Evolutionary conservation across 106 monocot genomes (phyloP), one percentile per base, ranked within the genome.

Genomic region (Posidonia australis): DNA sequence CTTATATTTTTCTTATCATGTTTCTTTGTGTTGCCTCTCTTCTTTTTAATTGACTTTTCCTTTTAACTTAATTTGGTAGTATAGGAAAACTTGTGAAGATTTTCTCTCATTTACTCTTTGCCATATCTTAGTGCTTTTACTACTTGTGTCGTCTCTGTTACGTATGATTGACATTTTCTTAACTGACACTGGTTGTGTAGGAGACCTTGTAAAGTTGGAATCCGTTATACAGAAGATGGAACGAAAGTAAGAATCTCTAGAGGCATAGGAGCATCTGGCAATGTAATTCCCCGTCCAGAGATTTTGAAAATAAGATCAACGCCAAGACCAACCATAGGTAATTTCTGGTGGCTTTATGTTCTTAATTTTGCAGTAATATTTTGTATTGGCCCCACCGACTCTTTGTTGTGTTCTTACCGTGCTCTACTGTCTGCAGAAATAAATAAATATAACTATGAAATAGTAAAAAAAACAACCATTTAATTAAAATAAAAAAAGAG

Each of bases 271-370:
- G 82, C 86, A 63, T 96, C 94, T 32, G 90, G 90, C 54, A 49
- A 70, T 10, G 62, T 96, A 67, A 96, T 96, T 65, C 90, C 90
- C 47, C 84, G 94, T 1, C 90, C 94, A 54, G 94, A 96, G 76
- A 90, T 96, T 67, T 62, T 90, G 44, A 84, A 84, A 77, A 65
- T 77, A 63, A 90, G 94, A 74, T 69, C 74, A 63, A 87, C 84
- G 63, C 87, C 90, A 58, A 81, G 94, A 74, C 94, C 94, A 62
- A 84, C 66, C 19, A 74, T 62, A 59, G 54, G 90, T 96, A 84
- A 61, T 62, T 55, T 44, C 36, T 45, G 6, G 20, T 44, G 21
- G 13, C 2, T 26, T 12, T 47, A 9, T 64, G 23, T 46, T 46
- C 20, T 24, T 2, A 22, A 1, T 64, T 62, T 43, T 36, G 36